phyloP scores from a whole-genome alignment of 305 asterid species.

The Fraxinus xanthoxyloides region DNA sequence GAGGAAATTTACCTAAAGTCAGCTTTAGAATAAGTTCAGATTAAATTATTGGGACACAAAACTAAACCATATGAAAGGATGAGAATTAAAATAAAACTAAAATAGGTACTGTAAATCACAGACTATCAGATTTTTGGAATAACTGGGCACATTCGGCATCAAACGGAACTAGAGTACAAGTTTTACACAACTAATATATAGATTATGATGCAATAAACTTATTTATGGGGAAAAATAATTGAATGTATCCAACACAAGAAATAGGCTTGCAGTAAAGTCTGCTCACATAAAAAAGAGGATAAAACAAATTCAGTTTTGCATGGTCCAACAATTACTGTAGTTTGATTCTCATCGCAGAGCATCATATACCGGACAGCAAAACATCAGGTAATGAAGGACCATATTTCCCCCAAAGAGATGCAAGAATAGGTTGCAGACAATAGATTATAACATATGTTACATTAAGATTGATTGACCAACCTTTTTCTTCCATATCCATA shows the following conservation, averaged over 20 bases:
- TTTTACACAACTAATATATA: background rate
- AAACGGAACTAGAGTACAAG: background rate
- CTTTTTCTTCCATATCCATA: conserved; percentile 97
- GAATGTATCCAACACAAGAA: background rate
- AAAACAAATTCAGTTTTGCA: background rate
- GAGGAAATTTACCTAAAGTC: background rate
- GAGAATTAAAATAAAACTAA: conserved; percentile 9
- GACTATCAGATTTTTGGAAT: background rate
- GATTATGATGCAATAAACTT: background rate
- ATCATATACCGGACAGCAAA: background rate
- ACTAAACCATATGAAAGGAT: background rate
- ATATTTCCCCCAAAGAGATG: conserved; percentile 3
- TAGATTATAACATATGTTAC: conserved; percentile 1
- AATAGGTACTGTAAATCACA: background rate
- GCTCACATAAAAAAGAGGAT: background rate
- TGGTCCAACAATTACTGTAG: conserved; percentile 2
- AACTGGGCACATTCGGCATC: background rate
- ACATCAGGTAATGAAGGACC: background rate
- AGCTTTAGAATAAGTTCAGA: background rate
- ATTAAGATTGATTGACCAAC: conserved; percentile 33
- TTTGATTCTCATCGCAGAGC: background rate
- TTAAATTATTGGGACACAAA: background rate
- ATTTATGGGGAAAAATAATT: background rate
- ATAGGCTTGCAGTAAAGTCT: conserved; percentile 2
- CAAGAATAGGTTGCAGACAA: background rate